Conservation (phyloP, 345 rosid species). For the Citrus glauca region DNA sequence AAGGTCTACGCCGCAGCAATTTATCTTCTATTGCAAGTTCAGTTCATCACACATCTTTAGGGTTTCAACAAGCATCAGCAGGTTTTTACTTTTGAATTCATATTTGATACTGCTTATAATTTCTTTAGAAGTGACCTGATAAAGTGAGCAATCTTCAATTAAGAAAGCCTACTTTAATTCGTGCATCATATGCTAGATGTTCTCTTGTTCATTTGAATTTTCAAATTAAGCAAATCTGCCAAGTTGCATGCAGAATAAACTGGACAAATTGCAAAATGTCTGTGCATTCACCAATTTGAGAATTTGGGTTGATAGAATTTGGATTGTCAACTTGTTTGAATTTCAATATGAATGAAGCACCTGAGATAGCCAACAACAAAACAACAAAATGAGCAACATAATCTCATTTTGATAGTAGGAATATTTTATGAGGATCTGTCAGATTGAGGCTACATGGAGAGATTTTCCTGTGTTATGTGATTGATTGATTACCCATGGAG, state of each 20-base stretch:
- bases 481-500: background rate
- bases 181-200: background rate
- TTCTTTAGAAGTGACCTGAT: background rate
- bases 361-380: background rate
- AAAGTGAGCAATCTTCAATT: background rate
- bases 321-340: constrained; percentile 1
- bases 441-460: background rate
- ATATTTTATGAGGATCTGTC: background rate
- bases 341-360: background rate
- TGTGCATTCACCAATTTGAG: background rate
- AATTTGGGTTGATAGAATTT: background rate
- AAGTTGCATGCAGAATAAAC: background rate
- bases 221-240: background rate
- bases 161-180: background rate
- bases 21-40: constrained; percentile 82
- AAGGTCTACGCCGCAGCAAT: constrained; percentile 76
- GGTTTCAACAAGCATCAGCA: constrained; percentile 51
- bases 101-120: background rate
- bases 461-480: constrained; percentile 6
- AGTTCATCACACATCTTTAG: constrained; percentile 61
- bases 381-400: background rate
- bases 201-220: background rate
- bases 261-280: background rate
- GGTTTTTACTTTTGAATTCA: constrained; percentile 33
- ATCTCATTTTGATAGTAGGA: background rate